Base-by-base conservation (phyloP, 1,284 basidiomycete genomes). In the Takashimella tepidaria region DNA sequence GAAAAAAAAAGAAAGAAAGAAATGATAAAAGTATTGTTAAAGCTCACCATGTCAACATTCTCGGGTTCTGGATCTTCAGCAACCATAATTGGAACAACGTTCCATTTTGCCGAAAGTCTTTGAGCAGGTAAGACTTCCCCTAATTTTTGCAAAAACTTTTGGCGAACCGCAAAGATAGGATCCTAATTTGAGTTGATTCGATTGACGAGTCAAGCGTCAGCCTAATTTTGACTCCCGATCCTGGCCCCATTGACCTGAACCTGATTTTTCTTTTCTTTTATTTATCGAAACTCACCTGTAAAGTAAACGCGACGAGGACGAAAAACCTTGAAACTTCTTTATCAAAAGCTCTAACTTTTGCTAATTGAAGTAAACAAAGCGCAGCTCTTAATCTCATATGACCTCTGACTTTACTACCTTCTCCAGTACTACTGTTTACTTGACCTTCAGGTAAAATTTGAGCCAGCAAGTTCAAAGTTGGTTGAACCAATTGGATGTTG, bases 21-120 rank as follows among this genome's bases (percentile, higher is more conserved):
- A n/a, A n/a, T n/a, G n/a, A n/a, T n/a, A n/a, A n/a, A n/a, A n/a
- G n/a, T n/a, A n/a, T n/a, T n/a, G n/a, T n/a, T n/a, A n/a, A n/a
- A 31, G 55, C 68, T 58, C 41, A 73, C 67, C 42, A 67, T 6
- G 6, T 47, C 40, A 13, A 68, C 56, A 31, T 93, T 81, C 56
- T 95, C 91, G 23, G 76, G 74, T 63, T 97, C 93, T 0, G 95
- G 95, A 74, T 99, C 96, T 60, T 91, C 86, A 0, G 92, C 88
- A 0, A 87, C 86, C 31, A 99, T 75, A 76, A 96, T 93, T 1
- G 89, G 84, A 55, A 96, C 82, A 42, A 90, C 79, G 65, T 92
- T 88, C 77, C 86, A 97, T 22, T 83, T 80, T 0, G 85, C 69
- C 13, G 84, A 81, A 6, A 95, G 77, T 70, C 84, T 83, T 31